Evolutionary conservation across 495 filamentous ascomycete species (phyloP).

Genomic region (Xylona heveae): DNA sequence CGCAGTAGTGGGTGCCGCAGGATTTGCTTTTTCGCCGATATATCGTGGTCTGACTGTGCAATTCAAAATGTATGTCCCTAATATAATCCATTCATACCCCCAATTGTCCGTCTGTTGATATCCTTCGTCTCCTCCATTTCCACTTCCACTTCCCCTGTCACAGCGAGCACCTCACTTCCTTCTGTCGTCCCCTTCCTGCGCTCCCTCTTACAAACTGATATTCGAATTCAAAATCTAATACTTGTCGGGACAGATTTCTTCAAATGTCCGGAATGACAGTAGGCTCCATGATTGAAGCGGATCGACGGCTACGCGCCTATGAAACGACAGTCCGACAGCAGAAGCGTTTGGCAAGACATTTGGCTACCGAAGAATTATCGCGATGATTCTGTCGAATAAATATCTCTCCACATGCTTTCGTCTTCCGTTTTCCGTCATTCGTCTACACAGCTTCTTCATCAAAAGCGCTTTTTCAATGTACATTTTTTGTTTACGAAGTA

Average conservation of each 20-base stretch:
- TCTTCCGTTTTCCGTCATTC: too few species aligned
- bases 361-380: too few species aligned
- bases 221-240: constrained; percentile 2
- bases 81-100: too few species aligned
- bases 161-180: too few species aligned
- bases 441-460: too few species aligned
- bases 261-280: constrained; percentile 79
- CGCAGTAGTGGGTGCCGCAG: constrained; percentile 31
- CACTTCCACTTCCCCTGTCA: too few species aligned
- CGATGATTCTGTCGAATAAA: too few species aligned
- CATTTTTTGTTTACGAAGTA: too few species aligned
- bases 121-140: too few species aligned
- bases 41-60: constrained; percentile 71
- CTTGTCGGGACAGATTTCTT: constrained; percentile 33
- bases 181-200: constrained; percentile 1
- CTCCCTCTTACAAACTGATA: not conserved
- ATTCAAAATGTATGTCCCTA: constrained; percentile 54
- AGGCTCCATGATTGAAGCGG: constrained; percentile 68
- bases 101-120: too few species aligned
- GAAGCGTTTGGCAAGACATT: constrained; percentile 34
- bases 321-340: constrained; percentile 38
- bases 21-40: constrained; percentile 40
- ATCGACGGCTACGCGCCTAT: constrained; percentile 49
- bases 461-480: too few species aligned
- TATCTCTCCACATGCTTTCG: too few species aligned